phyloP scores from a whole-genome alignment of 441 rosid species.

The Adansonia rubrostipa region DNA sequence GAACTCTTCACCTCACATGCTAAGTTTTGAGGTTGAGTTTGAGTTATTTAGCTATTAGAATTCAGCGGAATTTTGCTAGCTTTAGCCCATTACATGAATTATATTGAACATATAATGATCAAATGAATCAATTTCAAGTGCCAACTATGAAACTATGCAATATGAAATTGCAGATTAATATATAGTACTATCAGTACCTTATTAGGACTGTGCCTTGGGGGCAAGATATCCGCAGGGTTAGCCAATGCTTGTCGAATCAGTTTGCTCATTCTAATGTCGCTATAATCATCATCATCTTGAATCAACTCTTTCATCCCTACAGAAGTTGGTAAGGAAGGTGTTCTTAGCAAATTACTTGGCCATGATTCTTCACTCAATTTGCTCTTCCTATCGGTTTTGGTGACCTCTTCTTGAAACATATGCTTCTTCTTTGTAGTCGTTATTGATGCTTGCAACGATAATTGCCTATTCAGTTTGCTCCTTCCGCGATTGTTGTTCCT shows the following conservation, averaged over 20 bases:
- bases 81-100: not conserved
- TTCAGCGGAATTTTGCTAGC: not conserved
- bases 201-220: slow-evolving; percentile 32
- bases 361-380: slow-evolving; percentile 21
- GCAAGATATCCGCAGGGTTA: slow-evolving; percentile 40
- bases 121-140: not conserved
- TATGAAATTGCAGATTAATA: not conserved
- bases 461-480: slow-evolving; percentile 45
- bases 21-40: no score
- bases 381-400: slow-evolving; percentile 21
- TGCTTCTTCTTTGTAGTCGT: slow-evolving; percentile 21
- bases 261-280: slow-evolving; percentile 58
- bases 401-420: no score
- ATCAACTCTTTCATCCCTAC: slow-evolving; percentile 40
- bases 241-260: slow-evolving; percentile 71
- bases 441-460: slow-evolving; percentile 40
- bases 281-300: slow-evolving; percentile 29
- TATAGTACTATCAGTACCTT: slow-evolving; percentile 38
- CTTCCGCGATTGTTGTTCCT: slow-evolving; percentile 30
- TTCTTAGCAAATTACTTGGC: slow-evolving; percentile 46
- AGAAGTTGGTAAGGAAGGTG: slow-evolving; percentile 66
- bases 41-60: not conserved
- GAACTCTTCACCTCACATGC: no score
- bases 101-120: not conserved
- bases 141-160: not conserved